These are phyloP conservation scores for Cyberlindnera japonica DNA, from an alignment of 805 yeast species.

Conservation along the genomic window DNA sequence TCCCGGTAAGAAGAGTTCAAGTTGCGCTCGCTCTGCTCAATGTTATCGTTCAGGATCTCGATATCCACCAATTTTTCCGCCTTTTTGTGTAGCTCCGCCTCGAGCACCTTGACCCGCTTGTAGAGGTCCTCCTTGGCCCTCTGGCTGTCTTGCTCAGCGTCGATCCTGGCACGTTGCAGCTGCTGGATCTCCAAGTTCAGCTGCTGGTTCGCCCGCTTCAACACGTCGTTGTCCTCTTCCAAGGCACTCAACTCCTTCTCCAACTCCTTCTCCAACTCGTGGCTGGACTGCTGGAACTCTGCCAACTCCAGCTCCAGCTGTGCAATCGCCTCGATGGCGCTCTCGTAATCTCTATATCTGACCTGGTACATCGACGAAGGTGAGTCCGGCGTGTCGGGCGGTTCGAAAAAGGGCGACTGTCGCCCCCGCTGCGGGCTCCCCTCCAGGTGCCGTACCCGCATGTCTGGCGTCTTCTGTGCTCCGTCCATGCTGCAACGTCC, in stretches of 20 bases:
- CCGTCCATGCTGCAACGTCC: too few species aligned
- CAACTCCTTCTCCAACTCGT: constrained; percentile 42
- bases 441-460: constrained; percentile 5
- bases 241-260: constrained; percentile 38
- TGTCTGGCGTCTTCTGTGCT: not conserved
- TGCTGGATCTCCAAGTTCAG: constrained; percentile 26
- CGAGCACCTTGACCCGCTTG: constrained; percentile 24
- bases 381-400: constrained; percentile 11
- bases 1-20: constrained; percentile 32
- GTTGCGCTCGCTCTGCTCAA: constrained; percentile 40
- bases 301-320: constrained; percentile 39
- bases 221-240: constrained; percentile 23
- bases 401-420: too few species aligned
- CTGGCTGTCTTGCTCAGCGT: constrained; percentile 27
- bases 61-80: constrained; percentile 35
- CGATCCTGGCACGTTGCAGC: constrained; percentile 27
- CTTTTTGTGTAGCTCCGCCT: constrained; percentile 30
- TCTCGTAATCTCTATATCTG: constrained; percentile 27
- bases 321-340: constrained; percentile 35
- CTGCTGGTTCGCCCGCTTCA: constrained; percentile 20
- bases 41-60: constrained; percentile 41
- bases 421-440: constrained; percentile 5
- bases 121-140: constrained; percentile 20
- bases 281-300: constrained; percentile 41
- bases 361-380: constrained; percentile 20